A percentile compares a stretch with the other conserved stretches of the same genome.
Conservation (phyloP, 495 filamentous ascomycete genomes). For the Neurospora pannonica region DNA sequence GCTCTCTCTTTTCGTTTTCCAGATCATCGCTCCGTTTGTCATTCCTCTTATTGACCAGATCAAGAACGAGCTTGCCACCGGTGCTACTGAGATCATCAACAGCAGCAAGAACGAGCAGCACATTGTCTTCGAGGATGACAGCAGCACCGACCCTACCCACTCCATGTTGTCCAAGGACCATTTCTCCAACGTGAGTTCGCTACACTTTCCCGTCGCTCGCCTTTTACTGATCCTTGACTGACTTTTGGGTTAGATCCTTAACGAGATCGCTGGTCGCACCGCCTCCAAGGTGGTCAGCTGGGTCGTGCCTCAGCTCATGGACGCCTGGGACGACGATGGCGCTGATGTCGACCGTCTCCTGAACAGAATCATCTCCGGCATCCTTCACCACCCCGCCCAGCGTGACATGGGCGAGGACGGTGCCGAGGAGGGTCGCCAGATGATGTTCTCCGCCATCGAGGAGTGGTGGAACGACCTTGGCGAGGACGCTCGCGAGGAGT, state of each 20-base stretch:
- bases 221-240: constrained; percentile 8
- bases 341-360: constrained; percentile 57
- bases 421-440: constrained; percentile 56
- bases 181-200: constrained; percentile 55
- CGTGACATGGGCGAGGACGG: constrained; percentile 61
- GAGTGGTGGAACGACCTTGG: constrained; percentile 68
- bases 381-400: constrained; percentile 82
- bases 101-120: constrained; percentile 70
- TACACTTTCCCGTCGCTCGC: neutral
- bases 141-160: constrained; percentile 72
- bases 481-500: constrained; percentile 48
- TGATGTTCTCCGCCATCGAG: constrained; percentile 70
- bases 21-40: constrained; percentile 73
- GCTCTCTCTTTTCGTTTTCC: constrained; percentile 78
- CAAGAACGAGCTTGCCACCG: constrained; percentile 72
- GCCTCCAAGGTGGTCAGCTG: constrained; percentile 69
- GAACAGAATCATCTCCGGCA: constrained; percentile 65
- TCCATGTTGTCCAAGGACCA: constrained; percentile 96
- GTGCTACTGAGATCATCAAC: constrained; percentile 77
- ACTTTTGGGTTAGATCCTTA: constrained; percentile 49
- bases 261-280: constrained; percentile 77
- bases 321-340: constrained; percentile 70
- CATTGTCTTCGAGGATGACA: constrained; percentile 74
- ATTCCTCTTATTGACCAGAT: constrained; percentile 77
- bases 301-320: constrained; percentile 78